phyloP scores from a whole-genome alignment of 2,329 filamentous ascomycete species.

The Eutypa lata region DNA sequence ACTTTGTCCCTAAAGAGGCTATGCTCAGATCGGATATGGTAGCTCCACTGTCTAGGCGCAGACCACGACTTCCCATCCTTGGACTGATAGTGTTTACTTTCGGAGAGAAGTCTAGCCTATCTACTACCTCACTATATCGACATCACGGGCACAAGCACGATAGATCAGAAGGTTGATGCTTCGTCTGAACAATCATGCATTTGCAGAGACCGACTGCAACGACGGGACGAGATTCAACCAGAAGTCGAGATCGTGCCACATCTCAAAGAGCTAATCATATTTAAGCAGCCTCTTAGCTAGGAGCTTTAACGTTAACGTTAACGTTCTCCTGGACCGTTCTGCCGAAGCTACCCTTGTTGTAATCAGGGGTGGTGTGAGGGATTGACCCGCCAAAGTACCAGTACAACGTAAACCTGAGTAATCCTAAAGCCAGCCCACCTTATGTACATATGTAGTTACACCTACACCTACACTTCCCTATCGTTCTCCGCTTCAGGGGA shows the following conservation, averaged over 20 bases:
- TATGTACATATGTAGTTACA: background rate
- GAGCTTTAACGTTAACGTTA: background rate
- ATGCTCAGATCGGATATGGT: slow-evolving; percentile 9
- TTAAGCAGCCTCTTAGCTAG: background rate
- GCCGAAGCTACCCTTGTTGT: background rate
- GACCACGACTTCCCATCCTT: background rate
- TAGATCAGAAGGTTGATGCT: too few relatives aligned
- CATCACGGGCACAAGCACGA: too few relatives aligned
- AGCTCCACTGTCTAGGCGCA: slow-evolving; percentile 10
- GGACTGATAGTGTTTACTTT: slow-evolving; percentile 15
- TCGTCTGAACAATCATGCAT: too few relatives aligned
- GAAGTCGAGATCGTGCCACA: background rate
- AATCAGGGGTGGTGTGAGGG: background rate
- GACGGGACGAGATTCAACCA: background rate
- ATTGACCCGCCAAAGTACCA: background rate
- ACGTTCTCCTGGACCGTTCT: background rate
- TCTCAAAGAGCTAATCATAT: background rate
- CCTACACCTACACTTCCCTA: too few relatives aligned
- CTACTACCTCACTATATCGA: too few relatives aligned
- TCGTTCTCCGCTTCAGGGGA: background rate
- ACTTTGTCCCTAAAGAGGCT: background rate
- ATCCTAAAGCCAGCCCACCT: background rate
- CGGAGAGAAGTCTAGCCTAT: slow-evolving; percentile 12
- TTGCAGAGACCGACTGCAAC: background rate
- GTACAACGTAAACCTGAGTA: background rate